A percentile compares a stretch with the other conserved stretches of the same genome.
phyloP scores from a whole-genome alignment of 805 yeast genomes.

The Kodamaea fukazawae region DNA sequence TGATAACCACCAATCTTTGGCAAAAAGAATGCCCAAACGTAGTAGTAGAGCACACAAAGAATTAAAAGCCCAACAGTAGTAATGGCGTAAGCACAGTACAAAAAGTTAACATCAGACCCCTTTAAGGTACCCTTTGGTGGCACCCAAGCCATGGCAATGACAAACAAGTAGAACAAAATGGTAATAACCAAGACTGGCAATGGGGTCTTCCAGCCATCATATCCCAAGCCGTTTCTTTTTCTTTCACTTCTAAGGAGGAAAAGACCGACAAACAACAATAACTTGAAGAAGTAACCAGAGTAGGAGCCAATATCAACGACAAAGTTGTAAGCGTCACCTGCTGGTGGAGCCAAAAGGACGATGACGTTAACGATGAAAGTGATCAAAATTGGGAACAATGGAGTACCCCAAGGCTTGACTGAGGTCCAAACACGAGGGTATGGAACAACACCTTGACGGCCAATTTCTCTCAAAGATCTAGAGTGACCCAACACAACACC shows the following conservation, averaged over 20 bases:
- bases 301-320: slow-evolving; percentile 32
- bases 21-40: slow-evolving; percentile 34
- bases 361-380: slow-evolving; percentile 26
- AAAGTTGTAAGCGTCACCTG: slow-evolving; percentile 35
- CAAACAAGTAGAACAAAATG: slow-evolving; percentile 33
- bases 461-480: slow-evolving; percentile 31
- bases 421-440: slow-evolving; percentile 27
- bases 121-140: slow-evolving; percentile 40
- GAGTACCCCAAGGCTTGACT: slow-evolving; percentile 32
- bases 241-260: slow-evolving; percentile 28
- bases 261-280: slow-evolving; percentile 26
- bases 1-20: slow-evolving; percentile 31
- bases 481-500: slow-evolving; percentile 30
- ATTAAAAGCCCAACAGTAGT: slow-evolving; percentile 33
- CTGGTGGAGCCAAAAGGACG: slow-evolving; percentile 31
- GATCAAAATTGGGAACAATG: slow-evolving; percentile 23
- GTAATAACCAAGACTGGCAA: slow-evolving; percentile 30
- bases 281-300: slow-evolving; percentile 26
- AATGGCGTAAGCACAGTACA: slow-evolving; percentile 41
- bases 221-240: slow-evolving; percentile 29
- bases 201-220: slow-evolving; percentile 32
- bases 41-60: slow-evolving; percentile 33
- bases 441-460: slow-evolving; percentile 34
- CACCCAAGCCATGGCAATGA: slow-evolving; percentile 40
- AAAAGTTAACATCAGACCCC: slow-evolving; percentile 43